Evolutionary conservation across 768 basidiomycete species (phyloP), one percentile per base, ranked within the genome.

Genomic region (Hydnomerulius pinastri): DNA sequence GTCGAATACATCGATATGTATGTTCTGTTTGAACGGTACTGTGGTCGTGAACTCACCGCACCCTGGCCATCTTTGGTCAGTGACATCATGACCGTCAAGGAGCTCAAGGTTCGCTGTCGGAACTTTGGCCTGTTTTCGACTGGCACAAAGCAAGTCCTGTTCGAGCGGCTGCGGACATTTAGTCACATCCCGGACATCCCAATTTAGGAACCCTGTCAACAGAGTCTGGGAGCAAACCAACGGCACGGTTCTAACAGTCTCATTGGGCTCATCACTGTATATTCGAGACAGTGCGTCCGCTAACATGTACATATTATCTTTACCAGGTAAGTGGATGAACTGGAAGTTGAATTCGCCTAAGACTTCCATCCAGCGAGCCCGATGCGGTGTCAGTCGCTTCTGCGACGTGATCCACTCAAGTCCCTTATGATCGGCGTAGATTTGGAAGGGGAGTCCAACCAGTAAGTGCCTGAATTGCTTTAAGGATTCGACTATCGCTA

Each of bases 401-500:
- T 71, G 65, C 0, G 44, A 55, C 23, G 48, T 17, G 6, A 71
- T 39, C 41, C 56, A 50, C 4, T 51, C 54, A 0, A 71, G 56
- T 0, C 48, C 59, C 28, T 62, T 57, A 28, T 72, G 70, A 45
- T 71, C 70, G 1, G 69, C 67, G 13, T 53, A 54, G 8, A 62
- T 50, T 1, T 41, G 32, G 39, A 71, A 69, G 0, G 49, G 27
- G 9, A 41, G 29, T 0, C 69, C 69, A 3, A 49, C 41, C 9
- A 70, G 57, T 23, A 62, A 43, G 25, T 54, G 13, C 51, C 57
- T 13, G 65, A 64, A 50, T 53, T 68, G 68, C 36, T 69, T 71
- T 46, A 78, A 50, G 0, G 72, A 62, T 37, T 77, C 72, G 0
- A 78, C 59, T 0, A 70, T 67, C 0, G 64, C 66, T 17, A 71